phyloP scores from a whole-genome alignment of 257 asterid genomes.

The Petunia secreta region DNA sequence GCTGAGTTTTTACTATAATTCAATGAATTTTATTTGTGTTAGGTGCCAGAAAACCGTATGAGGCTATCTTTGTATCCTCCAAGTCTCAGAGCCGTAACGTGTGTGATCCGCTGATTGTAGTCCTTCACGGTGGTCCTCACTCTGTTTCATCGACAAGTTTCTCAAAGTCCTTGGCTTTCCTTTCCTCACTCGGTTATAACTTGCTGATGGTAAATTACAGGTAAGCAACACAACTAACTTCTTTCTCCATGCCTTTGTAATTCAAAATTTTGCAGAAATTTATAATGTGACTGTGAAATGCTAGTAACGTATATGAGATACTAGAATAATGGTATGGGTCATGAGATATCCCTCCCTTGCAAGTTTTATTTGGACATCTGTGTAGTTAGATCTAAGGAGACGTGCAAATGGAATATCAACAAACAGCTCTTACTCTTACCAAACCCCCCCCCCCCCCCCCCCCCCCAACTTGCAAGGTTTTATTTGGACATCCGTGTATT shows the following conservation, averaged over 20 bases:
- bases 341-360: neutral
- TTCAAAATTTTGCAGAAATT: neutral
- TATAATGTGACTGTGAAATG: neutral
- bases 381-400: neutral
- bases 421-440: too few relatives aligned
- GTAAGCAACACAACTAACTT: conserved; percentile 39
- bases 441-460: too few relatives aligned
- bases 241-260: neutral
- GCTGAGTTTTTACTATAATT: neutral
- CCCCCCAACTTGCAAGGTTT: too few relatives aligned
- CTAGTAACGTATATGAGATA: neutral
- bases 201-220: conserved; percentile 92
- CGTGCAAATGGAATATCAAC: too few relatives aligned
- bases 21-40: conserved; percentile 17
- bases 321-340: neutral
- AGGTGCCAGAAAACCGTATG: conserved; percentile 90
- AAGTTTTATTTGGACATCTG: neutral
- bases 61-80: conserved; percentile 88
- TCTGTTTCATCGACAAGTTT: conserved; percentile 64
- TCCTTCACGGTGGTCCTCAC: conserved; percentile 98
- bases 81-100: conserved; percentile 50
- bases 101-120: conserved; percentile 68
- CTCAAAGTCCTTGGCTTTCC: conserved; percentile 81
- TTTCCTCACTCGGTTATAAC: conserved; percentile 81
- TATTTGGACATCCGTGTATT: too few relatives aligned